phyloP scores from a whole-genome alignment of 2,329 filamentous ascomycete species.

The Penicillium sp. region DNA sequence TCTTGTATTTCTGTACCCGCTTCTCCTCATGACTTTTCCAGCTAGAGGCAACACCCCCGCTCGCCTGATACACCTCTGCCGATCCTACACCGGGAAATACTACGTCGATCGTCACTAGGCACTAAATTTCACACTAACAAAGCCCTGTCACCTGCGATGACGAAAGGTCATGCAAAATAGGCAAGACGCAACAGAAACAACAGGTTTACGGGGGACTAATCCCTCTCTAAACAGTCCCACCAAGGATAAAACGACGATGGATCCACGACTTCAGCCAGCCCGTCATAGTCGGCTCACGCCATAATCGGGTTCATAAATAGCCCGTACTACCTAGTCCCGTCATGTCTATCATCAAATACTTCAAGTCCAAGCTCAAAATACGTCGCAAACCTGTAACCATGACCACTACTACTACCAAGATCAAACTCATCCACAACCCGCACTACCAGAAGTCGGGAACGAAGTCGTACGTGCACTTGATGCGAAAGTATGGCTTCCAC shows the following conservation, averaged over 20 bases:
- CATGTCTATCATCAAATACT: constrained; percentile 19
- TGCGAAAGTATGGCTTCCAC: constrained; percentile 66
- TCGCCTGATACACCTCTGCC: constrained; percentile 15
- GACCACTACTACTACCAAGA: constrained; percentile 44
- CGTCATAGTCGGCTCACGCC: background rate
- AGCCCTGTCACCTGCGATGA: constrained; percentile 12
- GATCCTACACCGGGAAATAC: constrained; percentile 19
- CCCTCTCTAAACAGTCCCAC: background rate
- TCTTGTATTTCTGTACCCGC: constrained; percentile 15
- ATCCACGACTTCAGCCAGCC: background rate
- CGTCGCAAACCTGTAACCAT: constrained; percentile 31
- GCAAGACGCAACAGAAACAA: background rate
- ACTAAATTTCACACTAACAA: constrained; percentile 7
- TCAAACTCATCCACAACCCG: constrained; percentile 60
- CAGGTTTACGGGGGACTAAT: constrained; percentile 1
- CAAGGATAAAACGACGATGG: constrained; percentile 7
- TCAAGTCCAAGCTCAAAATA: constrained; percentile 18
- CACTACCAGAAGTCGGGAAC: constrained; percentile 63
- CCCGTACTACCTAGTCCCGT: background rate
- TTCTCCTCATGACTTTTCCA: constrained; percentile 2
- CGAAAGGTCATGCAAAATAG: constrained; percentile 3
- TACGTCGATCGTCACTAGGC: constrained; percentile 18
- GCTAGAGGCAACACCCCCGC: constrained; percentile 1
- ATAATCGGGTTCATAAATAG: background rate
- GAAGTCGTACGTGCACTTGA: constrained; percentile 65